Base-by-base conservation (phyloP, 768 basidiomycete species). In the Leccinum boreale region DNA sequence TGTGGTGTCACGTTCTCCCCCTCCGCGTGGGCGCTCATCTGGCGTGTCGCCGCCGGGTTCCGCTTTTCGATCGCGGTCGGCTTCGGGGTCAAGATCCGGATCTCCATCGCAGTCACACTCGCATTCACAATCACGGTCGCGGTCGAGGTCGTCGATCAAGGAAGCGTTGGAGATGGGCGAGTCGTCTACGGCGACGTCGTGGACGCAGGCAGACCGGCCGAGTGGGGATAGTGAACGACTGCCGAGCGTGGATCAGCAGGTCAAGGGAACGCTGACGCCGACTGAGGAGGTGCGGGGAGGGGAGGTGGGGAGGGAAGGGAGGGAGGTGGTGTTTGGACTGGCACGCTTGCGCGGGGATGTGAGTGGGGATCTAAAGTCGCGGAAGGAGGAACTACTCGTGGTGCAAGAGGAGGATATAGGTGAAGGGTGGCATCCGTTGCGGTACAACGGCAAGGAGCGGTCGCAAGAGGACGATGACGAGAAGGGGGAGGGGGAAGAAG, bases 151-250 rank as follows among this genome's bases (percentile, higher is more conserved):
- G 28, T 68, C 65, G 48, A 45, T 53, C 21, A 56, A 57, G 54
- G 59, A 36, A n/a, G 57, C 36, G 17, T 48, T 62, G 42, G 67
- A 31, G 12, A 59, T 58, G 57, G 59, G 49, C 5, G 46, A 55
- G 15, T 72, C 68, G 46, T 73, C 70, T 19, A 44, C 36, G 28
- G 67, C 67, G 45, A 71, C 70, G 42, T 73, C 70, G 53, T 71
- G 70, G 70, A 62, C 59, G 42, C 62, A 58, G 28, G 53, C 44
- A 50, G 70, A 47, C 1, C 56, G 50, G 5, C 44, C 47, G 26
- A 58, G 53, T 49, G 49, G 31, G 1, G 55, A 62, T 21, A 56
- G 60, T 35, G 61, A 50, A 31, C 31, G 55, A 29, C 52, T 42
- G 35, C 50, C 50, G 50, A 50, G 49, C 29, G 19, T 10, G 29